Conservation (phyloP, 306 rosid genomes). For the Bauhinia variegata region DNA sequence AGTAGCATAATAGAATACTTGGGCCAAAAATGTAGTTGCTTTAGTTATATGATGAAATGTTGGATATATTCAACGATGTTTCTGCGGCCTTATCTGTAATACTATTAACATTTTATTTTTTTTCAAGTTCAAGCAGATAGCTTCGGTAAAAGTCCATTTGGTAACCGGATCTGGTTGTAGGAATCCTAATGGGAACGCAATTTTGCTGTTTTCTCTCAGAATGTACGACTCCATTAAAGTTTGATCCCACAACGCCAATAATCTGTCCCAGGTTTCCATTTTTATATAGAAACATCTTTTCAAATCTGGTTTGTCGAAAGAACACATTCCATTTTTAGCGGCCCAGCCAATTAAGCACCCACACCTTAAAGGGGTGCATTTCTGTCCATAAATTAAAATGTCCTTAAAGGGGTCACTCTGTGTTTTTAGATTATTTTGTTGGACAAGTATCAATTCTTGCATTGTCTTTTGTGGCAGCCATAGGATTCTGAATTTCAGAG, state of each 20-base stretch:
- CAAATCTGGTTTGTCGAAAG: conserved; percentile 5
- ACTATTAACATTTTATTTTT: no score
- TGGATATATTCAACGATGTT: not conserved
- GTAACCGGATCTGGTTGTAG: not conserved
- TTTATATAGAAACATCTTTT: not conserved
- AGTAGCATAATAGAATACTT: no score
- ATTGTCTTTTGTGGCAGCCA: not conserved
- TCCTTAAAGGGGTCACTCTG: not conserved
- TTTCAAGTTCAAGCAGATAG: no score
- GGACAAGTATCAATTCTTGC: not conserved
- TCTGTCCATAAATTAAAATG: not conserved
- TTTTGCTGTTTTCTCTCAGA: no score
- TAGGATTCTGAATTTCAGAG: not conserved
- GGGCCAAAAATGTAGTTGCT: no score
- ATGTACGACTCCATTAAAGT: no score
- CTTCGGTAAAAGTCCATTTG: not conserved
- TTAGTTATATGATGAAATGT: not conserved
- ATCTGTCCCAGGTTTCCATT: conserved; percentile 28
- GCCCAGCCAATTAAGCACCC: not conserved
- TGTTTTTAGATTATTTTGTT: not conserved
- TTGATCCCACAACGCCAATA: no score
- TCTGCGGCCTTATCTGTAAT: no score
- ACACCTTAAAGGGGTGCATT: not conserved
- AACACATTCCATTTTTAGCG: conserved; percentile 22
- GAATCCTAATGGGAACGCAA: no score